phyloP scores from a whole-genome alignment of 345 rosid genomes.

The Boechera stricta region DNA sequence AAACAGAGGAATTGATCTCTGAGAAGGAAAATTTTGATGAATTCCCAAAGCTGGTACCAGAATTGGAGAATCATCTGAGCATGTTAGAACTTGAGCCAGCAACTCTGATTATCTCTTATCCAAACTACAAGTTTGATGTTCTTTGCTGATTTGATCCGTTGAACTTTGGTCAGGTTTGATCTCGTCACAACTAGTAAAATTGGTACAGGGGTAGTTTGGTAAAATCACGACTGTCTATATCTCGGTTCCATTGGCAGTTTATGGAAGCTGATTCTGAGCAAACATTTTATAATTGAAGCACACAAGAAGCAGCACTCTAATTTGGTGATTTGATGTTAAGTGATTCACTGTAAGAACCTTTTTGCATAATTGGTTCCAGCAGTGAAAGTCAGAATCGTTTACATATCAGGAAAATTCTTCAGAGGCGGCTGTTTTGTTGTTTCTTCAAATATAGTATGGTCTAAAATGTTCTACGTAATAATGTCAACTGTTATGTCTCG shows the following conservation, averaged over 20 bases:
- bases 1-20: neutral
- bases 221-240: too few species aligned
- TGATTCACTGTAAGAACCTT: neutral
- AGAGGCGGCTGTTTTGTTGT: neutral
- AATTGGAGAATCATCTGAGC: neutral
- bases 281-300: too few species aligned
- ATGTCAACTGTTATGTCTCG: neutral
- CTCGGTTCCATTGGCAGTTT: too few species aligned
- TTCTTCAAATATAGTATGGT: neutral
- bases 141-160: neutral
- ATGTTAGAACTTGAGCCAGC: too few species aligned
- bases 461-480: neutral
- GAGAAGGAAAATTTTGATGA: neutral
- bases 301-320: too few species aligned
- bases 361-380: neutral
- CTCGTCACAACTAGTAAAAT: conserved; percentile 1
- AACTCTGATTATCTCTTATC: too few species aligned
- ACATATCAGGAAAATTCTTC: neutral
- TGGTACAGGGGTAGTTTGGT: conserved; percentile 1
- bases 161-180: neutral
- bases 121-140: neutral
- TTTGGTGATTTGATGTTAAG: neutral
- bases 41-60: neutral
- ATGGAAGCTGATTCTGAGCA: too few species aligned
- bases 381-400: neutral